These are phyloP conservation scores for Trichoderma harzianum DNA, from an alignment of 2,329 filamentous ascomycete genomes.

Conservation along the genomic window DNA sequence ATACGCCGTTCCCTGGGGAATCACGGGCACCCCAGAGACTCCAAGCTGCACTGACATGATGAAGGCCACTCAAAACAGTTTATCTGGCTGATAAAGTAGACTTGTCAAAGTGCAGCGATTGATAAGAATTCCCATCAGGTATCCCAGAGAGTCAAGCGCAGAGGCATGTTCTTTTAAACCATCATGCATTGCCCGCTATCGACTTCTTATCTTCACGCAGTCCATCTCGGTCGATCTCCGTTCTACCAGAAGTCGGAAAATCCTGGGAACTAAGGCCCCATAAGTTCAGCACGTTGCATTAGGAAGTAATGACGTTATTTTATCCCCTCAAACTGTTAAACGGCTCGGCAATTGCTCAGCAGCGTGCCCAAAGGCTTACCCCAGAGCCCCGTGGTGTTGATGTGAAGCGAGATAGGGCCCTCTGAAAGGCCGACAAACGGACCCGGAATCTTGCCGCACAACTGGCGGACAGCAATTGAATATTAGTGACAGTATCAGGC, in stretches of 20 bases:
- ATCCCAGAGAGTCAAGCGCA: neutral
- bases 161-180: neutral
- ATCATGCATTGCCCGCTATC: neutral
- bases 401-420: neutral
- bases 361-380: neutral
- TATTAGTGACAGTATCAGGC: neutral
- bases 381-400: neutral
- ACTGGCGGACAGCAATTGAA: neutral
- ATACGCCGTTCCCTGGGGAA: constrained; percentile 14
- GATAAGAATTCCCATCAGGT: no score
- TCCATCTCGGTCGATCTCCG: neutral
- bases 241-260: neutral
- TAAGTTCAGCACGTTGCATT: constrained; percentile 12
- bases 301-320: constrained; percentile 11
- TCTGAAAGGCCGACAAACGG: constrained; percentile 4
- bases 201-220: neutral
- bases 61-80: neutral
- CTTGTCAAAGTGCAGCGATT: neutral
- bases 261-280: neutral
- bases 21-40: constrained; percentile 7
- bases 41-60: constrained; percentile 13
- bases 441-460: neutral
- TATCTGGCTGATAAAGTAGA: no score
- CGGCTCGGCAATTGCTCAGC: neutral
- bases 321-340: neutral